Base-by-base conservation (phyloP, 495 filamentous ascomycete species). In the Staphylotrichum longicolle region DNA sequence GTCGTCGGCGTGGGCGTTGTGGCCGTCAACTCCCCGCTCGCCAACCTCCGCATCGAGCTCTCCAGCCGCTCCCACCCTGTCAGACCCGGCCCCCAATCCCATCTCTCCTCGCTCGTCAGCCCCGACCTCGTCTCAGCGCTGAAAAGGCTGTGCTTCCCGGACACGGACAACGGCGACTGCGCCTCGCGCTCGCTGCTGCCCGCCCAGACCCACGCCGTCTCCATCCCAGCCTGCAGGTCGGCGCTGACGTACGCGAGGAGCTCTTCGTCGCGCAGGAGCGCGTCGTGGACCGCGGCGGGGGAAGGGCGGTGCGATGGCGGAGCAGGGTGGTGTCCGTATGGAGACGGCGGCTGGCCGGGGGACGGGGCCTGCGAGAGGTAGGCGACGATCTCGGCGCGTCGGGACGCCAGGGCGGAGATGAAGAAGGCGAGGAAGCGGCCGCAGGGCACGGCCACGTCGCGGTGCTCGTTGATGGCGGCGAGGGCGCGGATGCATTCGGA, bases 361-460 rank as follows among this genome's bases (percentile, higher is more conserved):
- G 59, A 20, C 15, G 64, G n/a, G 2, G 58, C 56, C 42, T 66
- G 73, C 0, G 71, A 55, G 11, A 80, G 66, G 33, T 70, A 70
- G n/a, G 62, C 69, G 2, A 68, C 68, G 7, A 80, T 68, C 14
- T 83, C 81, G 39, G 76, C 76, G 14, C 83, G 81, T 47, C 85
- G 89, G 12, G 82, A 79, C 14, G 82, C 64, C 3, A 98, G 74
- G 34, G 78, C 75, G 7, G 82, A 80, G 4, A 94, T 68, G 74
- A 97, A 97, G 73, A 96, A 96, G n/a, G 83, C 80, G 9, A 96
- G 71, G 67, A 92, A 88, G 11, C 90, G 86, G 2, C 92, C 91
- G 66, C 93, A 96, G 11, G 91, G 84, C 1, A 84, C 75, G 64
- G 93, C 92, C 5, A 90, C 80, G 12, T 86, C 83, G 35, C 92